Conservation (phyloP, 306 rosid species). For the Nissolia schottii region DNA sequence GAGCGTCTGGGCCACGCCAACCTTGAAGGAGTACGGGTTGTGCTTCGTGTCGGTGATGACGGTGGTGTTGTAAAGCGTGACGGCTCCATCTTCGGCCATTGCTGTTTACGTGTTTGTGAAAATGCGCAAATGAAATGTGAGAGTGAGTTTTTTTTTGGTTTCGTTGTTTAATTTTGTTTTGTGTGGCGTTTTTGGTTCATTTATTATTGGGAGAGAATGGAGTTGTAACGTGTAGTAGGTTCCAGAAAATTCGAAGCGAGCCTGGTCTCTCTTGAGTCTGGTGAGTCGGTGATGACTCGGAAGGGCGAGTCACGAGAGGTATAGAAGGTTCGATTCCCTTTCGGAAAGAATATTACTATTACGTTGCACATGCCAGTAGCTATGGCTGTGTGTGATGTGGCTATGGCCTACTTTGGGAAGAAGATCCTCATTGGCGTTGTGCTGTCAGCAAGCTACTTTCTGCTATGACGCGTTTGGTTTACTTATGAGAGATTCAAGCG, state of each 20-base stretch:
- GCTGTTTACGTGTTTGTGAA: constrained; percentile 21
- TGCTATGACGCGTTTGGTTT: too few relatives aligned
- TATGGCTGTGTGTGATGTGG: too few relatives aligned
- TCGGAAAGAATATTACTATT: background rate
- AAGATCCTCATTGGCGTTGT: background rate
- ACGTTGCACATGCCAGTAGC: background rate
- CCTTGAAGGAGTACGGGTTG: constrained; percentile 37
- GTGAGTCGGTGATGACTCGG: constrained; percentile 5
- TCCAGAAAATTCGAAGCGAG: constrained; percentile 35
- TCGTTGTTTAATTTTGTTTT: background rate
- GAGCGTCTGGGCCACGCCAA: constrained; percentile 47
- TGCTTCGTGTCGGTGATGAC: constrained; percentile 45
- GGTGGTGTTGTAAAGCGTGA: constrained; percentile 45
- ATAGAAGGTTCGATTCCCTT: constrained; percentile 29
- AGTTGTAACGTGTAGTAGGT: background rate
- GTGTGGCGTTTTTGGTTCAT: background rate
- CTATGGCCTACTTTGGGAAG: too few relatives aligned
- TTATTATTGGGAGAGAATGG: background rate
- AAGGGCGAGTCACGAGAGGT: background rate
- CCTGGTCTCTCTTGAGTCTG: background rate
- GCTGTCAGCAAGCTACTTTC: background rate
- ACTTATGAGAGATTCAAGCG: too few relatives aligned
- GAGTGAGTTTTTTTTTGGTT: background rate
- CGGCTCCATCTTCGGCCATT: constrained; percentile 55
- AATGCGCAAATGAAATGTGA: constrained; percentile 20